Base-by-base conservation (phyloP, 2,329 filamentous ascomycete genomes). In the Penicillium sp. region DNA sequence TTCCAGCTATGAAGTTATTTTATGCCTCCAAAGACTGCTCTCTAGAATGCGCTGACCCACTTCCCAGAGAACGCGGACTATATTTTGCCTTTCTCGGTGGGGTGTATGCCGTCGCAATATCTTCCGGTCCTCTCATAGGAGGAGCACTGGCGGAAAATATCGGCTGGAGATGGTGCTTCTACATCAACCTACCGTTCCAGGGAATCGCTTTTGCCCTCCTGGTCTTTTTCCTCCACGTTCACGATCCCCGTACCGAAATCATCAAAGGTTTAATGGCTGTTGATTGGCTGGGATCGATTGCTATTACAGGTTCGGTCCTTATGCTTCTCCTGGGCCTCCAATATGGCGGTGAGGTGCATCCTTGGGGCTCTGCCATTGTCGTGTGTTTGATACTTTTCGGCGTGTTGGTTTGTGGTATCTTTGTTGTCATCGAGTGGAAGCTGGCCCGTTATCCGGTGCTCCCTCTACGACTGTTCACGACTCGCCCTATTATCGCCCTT, bases 321-420 rank as follows among this genome's bases (percentile, higher is more conserved):
- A 92, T 95, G 89, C 79, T 95, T 56, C 83, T 96, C 5, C 84
- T 96, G 22, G 91, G 90, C 1, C 83, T 96, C 13, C 88, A 93
- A 68, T 90, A 91, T 60, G 91, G 91, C 51, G 90, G 90, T 49
- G 84, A 90, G 37, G 79, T 80, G 10, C 84, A 84, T 62, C 87
- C 91, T 1, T 96, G 90, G 91, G 73, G 77, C 49, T 91, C 88
- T 0, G 80, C 88, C 1, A 86, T 84, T 1, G 88, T 91, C 27
- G 80, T 95, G 64, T 91, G 88, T 67, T 80, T 95, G 29, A 79
- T 95, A 57, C 77, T 92, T 41, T 90, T 92, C 64, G 90, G 90
- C 27, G 68, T 82, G 24, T 57, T 88, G 31, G 79, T 81, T 8
- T 77, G 88, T 22, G 81, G 61, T 14, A 61, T 91, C 29, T 96